phyloP scores from a whole-genome alignment of 805 yeast genomes.

The Wickerhamiella galacta region DNA sequence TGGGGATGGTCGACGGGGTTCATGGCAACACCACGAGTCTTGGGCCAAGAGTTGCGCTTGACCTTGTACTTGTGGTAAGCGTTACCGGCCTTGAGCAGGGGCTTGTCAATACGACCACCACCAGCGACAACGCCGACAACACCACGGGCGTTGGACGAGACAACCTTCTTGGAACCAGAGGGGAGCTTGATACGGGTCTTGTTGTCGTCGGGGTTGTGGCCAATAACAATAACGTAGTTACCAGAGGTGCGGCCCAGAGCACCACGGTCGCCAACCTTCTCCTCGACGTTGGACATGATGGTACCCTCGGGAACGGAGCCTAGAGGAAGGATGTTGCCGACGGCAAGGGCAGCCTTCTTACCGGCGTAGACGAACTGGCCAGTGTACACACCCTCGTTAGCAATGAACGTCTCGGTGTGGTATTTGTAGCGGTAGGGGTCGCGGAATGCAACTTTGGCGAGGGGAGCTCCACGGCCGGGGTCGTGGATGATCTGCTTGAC shows the following conservation, averaged over 20 bases:
- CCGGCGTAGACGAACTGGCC: conserved; percentile 99
- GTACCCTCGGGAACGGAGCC: conserved; percentile 99
- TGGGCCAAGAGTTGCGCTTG: conserved; percentile 99
- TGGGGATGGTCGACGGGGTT: conserved; percentile 99
- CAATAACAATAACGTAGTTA: conserved; percentile 96
- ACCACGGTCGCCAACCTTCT: conserved; percentile 99
- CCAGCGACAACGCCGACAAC: conserved; percentile 99
- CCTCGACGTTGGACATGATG: conserved; percentile 95
- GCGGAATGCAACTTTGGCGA: conserved; percentile 97
- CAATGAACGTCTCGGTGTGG: conserved; percentile 97
- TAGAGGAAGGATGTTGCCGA: conserved; percentile 91
- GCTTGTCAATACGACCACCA: conserved; percentile 99
- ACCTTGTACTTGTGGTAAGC: conserved; percentile 99
- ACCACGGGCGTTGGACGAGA: conserved; percentile 96
- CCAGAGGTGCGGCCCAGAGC: conserved; percentile 99
- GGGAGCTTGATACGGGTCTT: conserved; percentile 99
- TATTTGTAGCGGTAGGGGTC: conserved; percentile 98
- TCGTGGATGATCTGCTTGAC: conserved; percentile 98
- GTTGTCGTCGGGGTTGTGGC: conserved; percentile 98
- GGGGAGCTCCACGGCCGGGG: conserved; percentile 99
- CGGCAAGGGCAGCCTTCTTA: conserved; percentile 88
- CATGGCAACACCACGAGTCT: conserved; percentile 99
- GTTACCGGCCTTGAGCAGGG: conserved; percentile 99
- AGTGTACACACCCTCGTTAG: conserved; percentile 99
- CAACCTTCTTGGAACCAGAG: conserved; percentile 95